These are phyloP conservation scores for Phytophthora brassicae DNA, from an alignment of 352 stramenopile genomes.

Conservation along the genomic window DNA sequence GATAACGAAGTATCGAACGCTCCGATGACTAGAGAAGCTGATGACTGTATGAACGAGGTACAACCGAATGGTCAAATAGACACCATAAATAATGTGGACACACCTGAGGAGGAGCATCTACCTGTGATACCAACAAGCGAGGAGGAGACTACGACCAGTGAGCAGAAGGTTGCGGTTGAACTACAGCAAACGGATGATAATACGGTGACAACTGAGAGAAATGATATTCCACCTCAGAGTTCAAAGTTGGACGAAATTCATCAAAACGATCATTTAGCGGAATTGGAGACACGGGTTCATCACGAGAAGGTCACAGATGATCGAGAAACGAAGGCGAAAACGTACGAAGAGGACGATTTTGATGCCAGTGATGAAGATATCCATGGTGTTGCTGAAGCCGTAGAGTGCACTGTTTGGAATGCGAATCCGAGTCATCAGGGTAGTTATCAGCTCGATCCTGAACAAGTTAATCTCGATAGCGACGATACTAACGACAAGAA, in stretches of 20 bases:
- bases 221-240: neutral
- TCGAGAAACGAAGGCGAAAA: neutral
- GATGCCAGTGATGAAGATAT: conserved; percentile 18
- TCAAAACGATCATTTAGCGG: neutral
- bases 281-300: neutral
- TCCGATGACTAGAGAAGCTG: neutral
- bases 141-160: neutral
- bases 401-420: conserved; percentile 17
- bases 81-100: neutral
- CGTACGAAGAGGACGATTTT: conserved; percentile 43
- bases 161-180: neutral
- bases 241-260: neutral
- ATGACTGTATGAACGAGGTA: neutral
- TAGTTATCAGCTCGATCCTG: neutral
- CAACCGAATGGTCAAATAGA: neutral
- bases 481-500: neutral
- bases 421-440: conserved; percentile 10
- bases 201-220: neutral
- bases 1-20: neutral
- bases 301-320: neutral
- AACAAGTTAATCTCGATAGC: neutral
- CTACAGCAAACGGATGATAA: neutral
- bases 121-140: neutral
- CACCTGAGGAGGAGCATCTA: neutral
- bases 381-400: neutral